Conservation (phyloP, 169 alveolate species). For the Eimeria sp. region DNA sequence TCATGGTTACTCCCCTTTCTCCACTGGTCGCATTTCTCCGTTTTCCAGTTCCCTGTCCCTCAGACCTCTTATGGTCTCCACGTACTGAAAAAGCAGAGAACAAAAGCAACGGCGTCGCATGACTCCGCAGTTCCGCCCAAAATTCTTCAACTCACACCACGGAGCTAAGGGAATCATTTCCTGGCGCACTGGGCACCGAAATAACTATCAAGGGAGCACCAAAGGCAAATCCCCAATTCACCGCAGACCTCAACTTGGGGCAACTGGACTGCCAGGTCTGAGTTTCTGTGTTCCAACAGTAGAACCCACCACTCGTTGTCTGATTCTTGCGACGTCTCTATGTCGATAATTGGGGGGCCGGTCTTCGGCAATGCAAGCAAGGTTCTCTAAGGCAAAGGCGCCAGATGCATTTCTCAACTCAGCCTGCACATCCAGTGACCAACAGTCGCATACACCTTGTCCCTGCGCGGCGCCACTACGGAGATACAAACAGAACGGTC, state of each 20-base stretch:
- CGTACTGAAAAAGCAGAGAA: neutral
- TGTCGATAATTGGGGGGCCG: neutral
- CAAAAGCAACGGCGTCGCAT: neutral
- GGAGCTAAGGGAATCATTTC: neutral
- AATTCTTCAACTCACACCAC: neutral
- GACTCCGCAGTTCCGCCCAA: neutral
- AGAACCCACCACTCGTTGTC: neutral
- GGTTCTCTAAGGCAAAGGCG: neutral
- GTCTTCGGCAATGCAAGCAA: neutral
- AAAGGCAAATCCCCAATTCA: neutral
- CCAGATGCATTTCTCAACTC: neutral
- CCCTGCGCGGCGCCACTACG: neutral
- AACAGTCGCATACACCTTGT: neutral
- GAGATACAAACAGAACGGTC: neutral
- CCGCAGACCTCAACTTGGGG: neutral
- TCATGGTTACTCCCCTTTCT: neutral
- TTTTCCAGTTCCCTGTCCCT: neutral
- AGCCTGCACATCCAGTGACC: neutral
- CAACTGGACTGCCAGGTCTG: neutral
- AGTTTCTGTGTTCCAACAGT: neutral
- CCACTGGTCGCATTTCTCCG: conserved; percentile 17
- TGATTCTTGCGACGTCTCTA: neutral
- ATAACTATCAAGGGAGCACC: neutral
- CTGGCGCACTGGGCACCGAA: neutral
- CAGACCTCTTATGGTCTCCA: neutral